Evolutionary conservation across 129 eudicot genomes (phyloP), one percentile per base, ranked within the genome.

Genomic region (Saposhnikovia divaricata): DNA sequence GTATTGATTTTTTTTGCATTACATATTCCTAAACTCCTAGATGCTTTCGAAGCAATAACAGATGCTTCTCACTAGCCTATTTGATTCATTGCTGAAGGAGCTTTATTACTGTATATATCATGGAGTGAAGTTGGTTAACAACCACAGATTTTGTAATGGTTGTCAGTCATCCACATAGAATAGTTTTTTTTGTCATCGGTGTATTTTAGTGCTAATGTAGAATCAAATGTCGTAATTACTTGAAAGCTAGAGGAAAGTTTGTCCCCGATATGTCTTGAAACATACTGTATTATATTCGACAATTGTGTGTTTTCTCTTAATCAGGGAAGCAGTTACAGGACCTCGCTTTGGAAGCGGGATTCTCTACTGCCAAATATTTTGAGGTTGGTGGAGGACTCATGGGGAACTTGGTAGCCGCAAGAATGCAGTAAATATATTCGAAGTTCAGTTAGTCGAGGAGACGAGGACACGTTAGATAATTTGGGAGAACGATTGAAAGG

Each of bases 261-360:
- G 16, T 72, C 46, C 7, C 48, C 40, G 31, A 72, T 42, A 16
- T 39, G 27, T 39, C 46, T 37, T 42, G 27, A 72, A 19, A 44
- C 68, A 57, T 57, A 23, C 45, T 43, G 45, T 43, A 43, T 43
- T 43, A 43, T 5, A 6, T 44, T 44, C 7, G 10, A 47, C 57
- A 12, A 73, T 37, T 9, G 42, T 27, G 19, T 79, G n/a, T 46
- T 59, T 76, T 45, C 28, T 71, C 46, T 40, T 76, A 0, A 66
- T 86, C 83, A 92, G 99, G 96, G 74, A 81, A 92, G 82, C 96
- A 96, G 82, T 84, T 92, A 70, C 95, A 92, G 90, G 80, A 89
- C 79, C 85, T 96, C 7, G 93, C 98, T 28, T 72, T 90, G 69
- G 87, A 87, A 84, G 89, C 81, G 42, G 97, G 99, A 44, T 92